Base-by-base conservation (phyloP, 2,329 filamentous ascomycete genomes). In the Ophiosphaerella narmari region DNA sequence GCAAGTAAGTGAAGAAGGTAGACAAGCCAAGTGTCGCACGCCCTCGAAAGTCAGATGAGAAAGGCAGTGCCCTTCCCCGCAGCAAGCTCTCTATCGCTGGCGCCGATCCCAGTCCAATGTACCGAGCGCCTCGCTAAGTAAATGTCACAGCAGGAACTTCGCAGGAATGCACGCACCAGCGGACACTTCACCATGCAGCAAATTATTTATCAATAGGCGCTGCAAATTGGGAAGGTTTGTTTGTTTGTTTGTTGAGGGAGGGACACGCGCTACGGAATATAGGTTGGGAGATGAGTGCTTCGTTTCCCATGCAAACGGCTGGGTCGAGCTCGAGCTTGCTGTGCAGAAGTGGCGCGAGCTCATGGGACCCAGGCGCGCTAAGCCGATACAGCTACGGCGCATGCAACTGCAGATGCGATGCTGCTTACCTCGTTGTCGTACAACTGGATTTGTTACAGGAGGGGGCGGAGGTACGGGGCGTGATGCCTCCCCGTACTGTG, bases 51-150 rank as follows among this genome's bases (percentile, higher is more conserved):
- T 32, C 44, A 41, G 40, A 29, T 44, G 52, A 47, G 43, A 46
- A 48, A 46, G 52, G 24, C 49, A 24, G 43, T 24, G 50, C 48
- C 52, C 52, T 67, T 67, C 62, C 62, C 64, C 64, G 62, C 64
- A 64, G 62, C 52, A 43, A 8, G 23, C 18, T 16, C 46, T 49
- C 55, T 55, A 46, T 52, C 57, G 56, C 36, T 55, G 55, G 57
- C 52, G 59, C 57, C 51, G 61, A 66, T 65, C 59, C 44, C 46
- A 44, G 48, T 53, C 43, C 42, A 48, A 34, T 51, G 49, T 52
- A 56, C 53, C 62, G 48, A 60, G 39, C 7, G 14, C 34, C 48
- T 51, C 29, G 58, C 58, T 50, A 54, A 47, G 60, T 21, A 21
- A 21, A 21, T 21, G 3, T 21, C 18, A 21, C 18, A 21, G 57